Percentiles rank a stretch among this genome's conserved stretches.
Evolutionary conservation across 495 filamentous ascomycete species (phyloP).

Genomic region (Penicillium fimorum): DNA sequence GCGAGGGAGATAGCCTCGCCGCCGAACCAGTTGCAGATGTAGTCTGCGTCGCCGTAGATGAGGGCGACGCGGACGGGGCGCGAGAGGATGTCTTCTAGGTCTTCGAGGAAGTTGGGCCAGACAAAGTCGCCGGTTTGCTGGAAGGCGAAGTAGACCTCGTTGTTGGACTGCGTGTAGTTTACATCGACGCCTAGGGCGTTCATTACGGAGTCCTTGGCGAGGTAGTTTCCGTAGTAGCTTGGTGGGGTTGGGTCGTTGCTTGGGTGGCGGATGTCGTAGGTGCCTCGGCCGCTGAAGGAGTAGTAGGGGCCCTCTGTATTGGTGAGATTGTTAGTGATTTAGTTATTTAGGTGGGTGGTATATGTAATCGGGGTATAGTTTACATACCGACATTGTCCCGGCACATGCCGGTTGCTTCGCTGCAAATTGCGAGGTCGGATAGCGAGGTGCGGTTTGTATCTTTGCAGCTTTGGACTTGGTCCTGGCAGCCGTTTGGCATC

Average conservation of each 20-base stretch:
- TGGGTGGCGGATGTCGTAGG: conserved; percentile 61
- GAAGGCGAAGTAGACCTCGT: conserved; percentile 55
- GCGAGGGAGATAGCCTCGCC: conserved; percentile 41
- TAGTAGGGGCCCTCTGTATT: conserved; percentile 36
- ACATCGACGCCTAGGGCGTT: conserved; percentile 60
- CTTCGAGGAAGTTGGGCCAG: conserved; percentile 50
- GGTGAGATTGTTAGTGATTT: conserved; percentile 17
- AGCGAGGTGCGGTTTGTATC: conserved; percentile 42
- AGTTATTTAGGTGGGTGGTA: neutral
- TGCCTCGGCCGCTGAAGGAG: conserved; percentile 41
- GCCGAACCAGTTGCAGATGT: conserved; percentile 53
- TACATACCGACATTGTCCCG: conserved; percentile 41
- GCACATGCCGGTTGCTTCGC: conserved; percentile 42
- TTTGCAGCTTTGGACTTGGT: conserved; percentile 51
- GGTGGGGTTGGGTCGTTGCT: conserved; percentile 61
- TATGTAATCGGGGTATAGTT: conserved; percentile 1
- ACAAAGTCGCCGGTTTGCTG: conserved; percentile 48
- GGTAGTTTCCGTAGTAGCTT: conserved; percentile 56
- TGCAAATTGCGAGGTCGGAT: conserved; percentile 40
- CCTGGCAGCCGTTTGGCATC: conserved; percentile 59
- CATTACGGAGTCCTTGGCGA: conserved; percentile 58
- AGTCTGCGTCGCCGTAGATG: conserved; percentile 64
- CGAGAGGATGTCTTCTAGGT: conserved; percentile 52
- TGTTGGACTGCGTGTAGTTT: conserved; percentile 61
- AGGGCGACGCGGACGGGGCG: conserved; percentile 62